Evolutionary conservation across 352 stramenopile species (phyloP).

Genomic region (Globisporangium viniferum): DNA sequence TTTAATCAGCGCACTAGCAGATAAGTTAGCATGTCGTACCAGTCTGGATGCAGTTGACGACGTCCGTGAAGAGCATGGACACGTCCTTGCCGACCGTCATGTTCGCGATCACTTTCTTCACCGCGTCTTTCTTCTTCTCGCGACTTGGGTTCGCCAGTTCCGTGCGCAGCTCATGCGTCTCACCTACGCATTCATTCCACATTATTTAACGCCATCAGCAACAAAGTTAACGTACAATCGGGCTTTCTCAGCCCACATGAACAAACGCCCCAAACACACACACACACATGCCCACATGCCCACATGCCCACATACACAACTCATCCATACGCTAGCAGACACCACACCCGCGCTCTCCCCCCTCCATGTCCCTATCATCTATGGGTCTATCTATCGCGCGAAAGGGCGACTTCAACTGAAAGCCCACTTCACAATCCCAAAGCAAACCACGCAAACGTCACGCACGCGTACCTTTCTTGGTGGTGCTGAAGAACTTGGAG

Average conservation of each 20-base stretch:
- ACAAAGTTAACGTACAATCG: background rate
- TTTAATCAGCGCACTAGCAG: too few relatives aligned
- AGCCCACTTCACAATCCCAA: background rate
- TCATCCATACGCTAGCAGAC: background rate
- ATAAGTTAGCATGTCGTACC: constrained; percentile 30
- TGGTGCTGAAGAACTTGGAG: constrained; percentile 98
- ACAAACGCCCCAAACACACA: background rate
- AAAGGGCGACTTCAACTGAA: background rate
- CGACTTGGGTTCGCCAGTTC: constrained; percentile 96
- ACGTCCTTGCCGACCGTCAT: constrained; percentile 99
- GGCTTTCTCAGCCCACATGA: background rate
- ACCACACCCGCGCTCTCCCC: background rate
- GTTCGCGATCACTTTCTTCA: constrained; percentile 99
- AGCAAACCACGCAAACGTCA: background rate
- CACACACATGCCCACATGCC: too few relatives aligned
- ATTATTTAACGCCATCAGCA: background rate
- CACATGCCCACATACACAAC: background rate
- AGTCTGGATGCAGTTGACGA: constrained; percentile 99
- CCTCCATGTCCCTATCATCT: background rate
- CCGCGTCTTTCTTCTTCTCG: constrained; percentile 98
- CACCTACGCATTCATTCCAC: constrained; percentile 34
- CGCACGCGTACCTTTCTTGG: constrained; percentile 89
- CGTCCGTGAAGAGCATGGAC: constrained; percentile 98
- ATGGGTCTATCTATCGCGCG: background rate
- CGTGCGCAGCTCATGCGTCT: constrained; percentile 97